Evolutionary conservation across 108 stramenopile species (phyloP).

Genomic region (Thalassiosira profunda): DNA sequence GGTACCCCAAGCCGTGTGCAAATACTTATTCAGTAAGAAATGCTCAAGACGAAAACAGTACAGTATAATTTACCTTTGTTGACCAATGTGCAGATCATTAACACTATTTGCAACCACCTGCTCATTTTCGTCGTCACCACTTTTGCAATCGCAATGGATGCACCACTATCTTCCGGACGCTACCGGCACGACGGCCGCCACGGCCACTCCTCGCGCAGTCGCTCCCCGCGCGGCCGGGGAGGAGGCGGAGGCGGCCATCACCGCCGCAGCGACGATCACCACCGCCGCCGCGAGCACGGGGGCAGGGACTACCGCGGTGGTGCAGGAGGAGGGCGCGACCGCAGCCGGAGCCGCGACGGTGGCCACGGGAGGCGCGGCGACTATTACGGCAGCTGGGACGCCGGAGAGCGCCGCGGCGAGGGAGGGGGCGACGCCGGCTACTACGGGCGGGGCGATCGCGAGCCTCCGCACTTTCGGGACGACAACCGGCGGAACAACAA

Average conservation of each 20-base stretch:
- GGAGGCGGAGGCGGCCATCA: neutral
- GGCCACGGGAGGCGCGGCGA: neutral
- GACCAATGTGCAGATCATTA: too few species aligned
- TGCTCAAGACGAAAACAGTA: too few species aligned
- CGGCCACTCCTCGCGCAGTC: slow-evolving; percentile 11
- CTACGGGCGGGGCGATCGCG: neutral
- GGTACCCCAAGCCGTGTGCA: too few species aligned
- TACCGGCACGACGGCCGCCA: neutral
- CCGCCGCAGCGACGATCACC: neutral
- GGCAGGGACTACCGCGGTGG: neutral
- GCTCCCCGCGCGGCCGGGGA: slow-evolving; percentile 1
- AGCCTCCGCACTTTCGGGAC: neutral
- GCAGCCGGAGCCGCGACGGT: neutral
- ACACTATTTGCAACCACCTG: too few species aligned
- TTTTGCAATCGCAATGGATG: too few species aligned
- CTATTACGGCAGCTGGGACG: neutral
- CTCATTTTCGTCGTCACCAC: too few species aligned
- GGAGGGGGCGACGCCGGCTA: neutral
- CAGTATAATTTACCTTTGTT: too few species aligned
- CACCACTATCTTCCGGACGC: slow-evolving; percentile 13
- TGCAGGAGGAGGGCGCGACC: neutral
- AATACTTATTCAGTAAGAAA: too few species aligned
- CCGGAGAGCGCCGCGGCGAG: neutral
- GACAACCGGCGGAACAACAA: neutral
- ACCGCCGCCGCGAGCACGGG: neutral